phyloP scores from a whole-genome alignment of 2,329 filamentous ascomycete genomes.

The Cladorrhinum sp. region DNA sequence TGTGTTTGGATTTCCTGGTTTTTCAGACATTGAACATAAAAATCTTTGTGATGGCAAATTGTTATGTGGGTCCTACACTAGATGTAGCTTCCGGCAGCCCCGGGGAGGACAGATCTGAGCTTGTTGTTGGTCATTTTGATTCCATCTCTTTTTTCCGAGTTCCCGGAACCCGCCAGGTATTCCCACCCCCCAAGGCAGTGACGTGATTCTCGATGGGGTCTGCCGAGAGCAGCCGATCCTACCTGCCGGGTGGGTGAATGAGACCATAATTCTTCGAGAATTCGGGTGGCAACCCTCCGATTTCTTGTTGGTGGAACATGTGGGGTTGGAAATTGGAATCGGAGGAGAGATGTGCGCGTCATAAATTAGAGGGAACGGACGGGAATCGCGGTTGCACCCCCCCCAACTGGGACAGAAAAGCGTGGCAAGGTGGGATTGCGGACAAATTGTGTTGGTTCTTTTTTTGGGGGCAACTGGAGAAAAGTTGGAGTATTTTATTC shows the following conservation, averaged over 20 bases:
- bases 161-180: not conserved
- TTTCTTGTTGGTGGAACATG: not conserved
- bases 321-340: not conserved
- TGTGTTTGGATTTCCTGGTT: too few relatives aligned
- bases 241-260: not conserved
- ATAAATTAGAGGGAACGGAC: not conserved
- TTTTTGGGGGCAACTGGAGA: not conserved
- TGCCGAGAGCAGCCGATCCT: not conserved
- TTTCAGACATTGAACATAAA: too few relatives aligned
- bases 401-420: not conserved
- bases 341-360: not conserved
- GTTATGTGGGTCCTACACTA: not conserved
- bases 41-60: too few relatives aligned
- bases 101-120: not conserved
- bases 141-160: not conserved
- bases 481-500: not conserved
- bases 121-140: not conserved
- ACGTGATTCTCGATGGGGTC: not conserved
- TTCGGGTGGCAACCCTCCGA: not conserved
- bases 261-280: not conserved
- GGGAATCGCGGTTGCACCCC: not conserved
- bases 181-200: not conserved
- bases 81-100: not conserved
- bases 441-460: not conserved
- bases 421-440: not conserved